Evolutionary conservation across 75 land plant genomes (phyloP), one percentile per base, ranked within the genome.

Genomic region (Chamaecyparis obtusa): DNA sequence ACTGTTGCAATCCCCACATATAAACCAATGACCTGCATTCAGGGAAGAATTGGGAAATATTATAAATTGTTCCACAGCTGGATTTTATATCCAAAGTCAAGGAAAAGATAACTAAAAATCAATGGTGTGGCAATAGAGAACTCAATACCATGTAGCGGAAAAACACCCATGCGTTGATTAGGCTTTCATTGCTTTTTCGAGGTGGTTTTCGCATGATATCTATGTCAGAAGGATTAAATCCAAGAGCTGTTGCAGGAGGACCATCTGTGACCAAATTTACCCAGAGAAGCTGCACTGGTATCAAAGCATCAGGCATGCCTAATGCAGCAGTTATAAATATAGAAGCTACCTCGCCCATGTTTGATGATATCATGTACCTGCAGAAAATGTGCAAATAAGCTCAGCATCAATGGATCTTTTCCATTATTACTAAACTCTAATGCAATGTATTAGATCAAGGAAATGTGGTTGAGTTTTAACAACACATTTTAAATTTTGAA

Each of bases 301-400:
- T 95, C 93, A 97, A 85, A 82, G 96, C 90, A 90, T 97, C 99
- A 56, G 99, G 99, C 88, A 97, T 93, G 39, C 99, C 98, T 78
- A 97, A 87, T 36, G 98, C 98, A 85, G 99, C 96, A 55, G 99
- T 96, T 86, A 97, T 86, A 86, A 97, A 97, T 37, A 97, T 97
- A 30, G 96, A 97, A 49, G 92, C 90, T 15, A 97, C 98, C 85
- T 97, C 99, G 24, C 99, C 99, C 56, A 97, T 89, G 86, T 97
- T 97, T 32, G 99, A 97, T 43, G 99, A 97, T 79, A 97, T 97
- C 99, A 97, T 97, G 88, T 97, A 97, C 89, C 99, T 97, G 91
- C 32, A 83, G 7, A 32, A 37, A 32, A 39, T 41, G 41, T 32
- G 41, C 13, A 72, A 39, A 44, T 41, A 41, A 81, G 49, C 1